Evolutionary conservation across 805 yeast genomes (phyloP), one percentile per base, ranked within the genome.

Genomic region (Hemisphaericaspora nanyangensis): DNA sequence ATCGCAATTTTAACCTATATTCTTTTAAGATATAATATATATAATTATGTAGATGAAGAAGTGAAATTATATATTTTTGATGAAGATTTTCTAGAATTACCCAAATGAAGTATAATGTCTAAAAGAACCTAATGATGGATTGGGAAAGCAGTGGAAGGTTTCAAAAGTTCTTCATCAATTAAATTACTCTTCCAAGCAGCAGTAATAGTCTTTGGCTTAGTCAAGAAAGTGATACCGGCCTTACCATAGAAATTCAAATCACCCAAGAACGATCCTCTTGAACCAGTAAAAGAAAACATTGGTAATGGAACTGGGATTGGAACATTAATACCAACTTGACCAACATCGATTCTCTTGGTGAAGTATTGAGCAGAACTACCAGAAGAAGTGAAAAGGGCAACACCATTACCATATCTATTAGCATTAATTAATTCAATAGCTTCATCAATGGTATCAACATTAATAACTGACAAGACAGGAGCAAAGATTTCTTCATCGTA

Each of bases 291-390:
- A 3, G 86, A 79, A 61, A 82, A 82, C 85, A 83, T 80, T 43
- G 90, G 89, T 58, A 83, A 66, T 35, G 90, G 90, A 15, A 82
- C 90, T 5, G 90, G 90, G 45, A 82, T 83, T 12, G 90, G 89
- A 27, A 82, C 87, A 52, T 82, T 82, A 50, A 82, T 71, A 40
- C 90, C 90, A 36, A 82, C 85, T 61, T 82, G 89, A 24, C 90
- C 90, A 40, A 82, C 79, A 43, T 80, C 84, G 45, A 82, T 76
- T 47, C 77, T 72, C 61, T 72, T 77, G 57, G 75, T 80, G 68
- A 83, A 82, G 56, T 77, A 77, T 60, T 80, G 82, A 4, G 85
- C 84, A n/a, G 76, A 67, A 17, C 83, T 66, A 10, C 90, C 90
- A 1, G 83, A 77, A 25, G 74, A 68, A 12, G 90, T 82, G 70